Conservation (phyloP, 768 basidiomycete genomes). For the Phaffia australis region DNA sequence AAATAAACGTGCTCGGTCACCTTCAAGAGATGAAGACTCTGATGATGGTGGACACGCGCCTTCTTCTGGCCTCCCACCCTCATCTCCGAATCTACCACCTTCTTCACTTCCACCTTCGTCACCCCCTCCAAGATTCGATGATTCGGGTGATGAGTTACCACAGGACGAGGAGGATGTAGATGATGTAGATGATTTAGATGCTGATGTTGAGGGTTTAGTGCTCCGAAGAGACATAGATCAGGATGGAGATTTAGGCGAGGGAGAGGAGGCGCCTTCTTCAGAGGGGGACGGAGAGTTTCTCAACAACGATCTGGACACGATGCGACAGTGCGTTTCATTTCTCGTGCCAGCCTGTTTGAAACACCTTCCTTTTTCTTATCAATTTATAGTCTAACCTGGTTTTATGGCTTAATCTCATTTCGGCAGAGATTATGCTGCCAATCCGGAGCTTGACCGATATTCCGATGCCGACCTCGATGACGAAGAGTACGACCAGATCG, state of each 20-base stretch:
- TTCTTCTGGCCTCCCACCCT: constrained; percentile 30
- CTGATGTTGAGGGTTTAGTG: neutral
- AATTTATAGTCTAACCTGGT: neutral
- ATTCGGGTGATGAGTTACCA: constrained; percentile 36
- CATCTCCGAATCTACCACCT: constrained; percentile 38
- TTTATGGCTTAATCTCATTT: neutral
- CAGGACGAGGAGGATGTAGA: constrained; percentile 40
- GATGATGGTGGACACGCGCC: constrained; percentile 23
- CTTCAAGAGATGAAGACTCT: too few species aligned
- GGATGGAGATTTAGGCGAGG: constrained; percentile 21
- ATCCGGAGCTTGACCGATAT: constrained; percentile 72
- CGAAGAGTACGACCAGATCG: constrained; percentile 56
- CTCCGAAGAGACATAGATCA: neutral
- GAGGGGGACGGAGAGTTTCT: constrained; percentile 10
- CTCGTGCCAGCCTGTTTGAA: neutral
- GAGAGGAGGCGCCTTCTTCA: constrained; percentile 15
- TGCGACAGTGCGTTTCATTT: neutral
- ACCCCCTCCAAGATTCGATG: constrained; percentile 58
- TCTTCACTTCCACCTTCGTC: constrained; percentile 80
- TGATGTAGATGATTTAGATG: constrained; percentile 43
- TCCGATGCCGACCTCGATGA: constrained; percentile 81
- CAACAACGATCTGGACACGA: neutral
- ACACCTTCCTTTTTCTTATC: neutral
- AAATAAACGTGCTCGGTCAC: too few species aligned
- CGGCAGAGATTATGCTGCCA: constrained; percentile 64